Percentiles rank a stretch among this genome's conserved stretches.
Conservation (phyloP, 2,329 filamentous ascomycete species). For the Exophiala sp. region DNA sequence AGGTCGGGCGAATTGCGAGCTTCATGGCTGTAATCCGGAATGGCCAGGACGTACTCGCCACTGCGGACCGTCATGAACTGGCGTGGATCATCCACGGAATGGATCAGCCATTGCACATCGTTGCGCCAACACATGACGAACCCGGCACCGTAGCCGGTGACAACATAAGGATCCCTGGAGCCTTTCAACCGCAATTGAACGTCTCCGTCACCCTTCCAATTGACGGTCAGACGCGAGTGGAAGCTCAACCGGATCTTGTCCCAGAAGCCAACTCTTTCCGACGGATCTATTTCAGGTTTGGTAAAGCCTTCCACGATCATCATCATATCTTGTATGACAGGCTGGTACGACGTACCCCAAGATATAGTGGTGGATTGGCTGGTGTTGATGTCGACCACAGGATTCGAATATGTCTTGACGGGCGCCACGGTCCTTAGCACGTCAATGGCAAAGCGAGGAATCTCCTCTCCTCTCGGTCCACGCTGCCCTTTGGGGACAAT, state of each 20-base stretch:
- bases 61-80: conserved; percentile 95
- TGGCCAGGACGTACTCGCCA: conserved; percentile 86
- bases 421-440: conserved; percentile 87
- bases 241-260: conserved; percentile 94
- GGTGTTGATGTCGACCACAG: conserved; percentile 87
- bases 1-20: conserved; percentile 58
- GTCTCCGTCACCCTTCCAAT: conserved; percentile 94
- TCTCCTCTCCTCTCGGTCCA: conserved; percentile 48
- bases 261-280: conserved; percentile 94
- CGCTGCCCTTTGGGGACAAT: conserved; percentile 67
- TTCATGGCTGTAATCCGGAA: conserved; percentile 88
- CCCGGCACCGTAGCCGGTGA: conserved; percentile 87
- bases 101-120: conserved; percentile 81
- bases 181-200: conserved; percentile 89
- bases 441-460: conserved; percentile 70
- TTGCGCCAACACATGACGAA: conserved; percentile 99
- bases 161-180: conserved; percentile 83
- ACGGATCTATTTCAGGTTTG: conserved; percentile 88
- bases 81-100: conserved; percentile 77
- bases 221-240: conserved; percentile 80
- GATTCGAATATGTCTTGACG: conserved; percentile 93
- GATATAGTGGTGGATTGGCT: conserved; percentile 86
- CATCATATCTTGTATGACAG: conserved; percentile 99
- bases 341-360: conserved; percentile 96
- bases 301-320: conserved; percentile 97